Conservation (phyloP, 495 filamentous ascomycete genomes). For the Penicillium canariense region DNA sequence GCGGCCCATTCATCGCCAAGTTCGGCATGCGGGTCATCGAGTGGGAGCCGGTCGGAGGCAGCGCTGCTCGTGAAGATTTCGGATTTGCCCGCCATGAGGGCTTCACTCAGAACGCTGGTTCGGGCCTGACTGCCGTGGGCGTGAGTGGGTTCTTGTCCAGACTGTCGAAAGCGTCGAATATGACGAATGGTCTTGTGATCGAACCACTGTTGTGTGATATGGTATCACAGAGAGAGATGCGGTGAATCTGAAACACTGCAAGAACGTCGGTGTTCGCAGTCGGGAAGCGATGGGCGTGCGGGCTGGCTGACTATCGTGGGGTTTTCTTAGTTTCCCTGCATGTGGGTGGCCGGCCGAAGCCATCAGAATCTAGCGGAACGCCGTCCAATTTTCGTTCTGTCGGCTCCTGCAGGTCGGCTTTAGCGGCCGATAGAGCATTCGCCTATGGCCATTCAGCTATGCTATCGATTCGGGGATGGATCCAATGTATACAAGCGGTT, state of each 20-base stretch:
- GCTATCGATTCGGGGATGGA: too few relatives aligned
- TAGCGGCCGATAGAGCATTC: neutral
- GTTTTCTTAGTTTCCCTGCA: neutral
- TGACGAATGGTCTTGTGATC: neutral
- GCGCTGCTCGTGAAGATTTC: too few relatives aligned
- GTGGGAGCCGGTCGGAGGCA: neutral
- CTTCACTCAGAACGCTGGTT: neutral
- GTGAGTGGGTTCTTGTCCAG: neutral
- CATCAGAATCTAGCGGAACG: neutral
- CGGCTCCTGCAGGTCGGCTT: neutral
- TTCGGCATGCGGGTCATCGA: too few relatives aligned
- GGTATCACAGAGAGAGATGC: neutral
- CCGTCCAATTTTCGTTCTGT: neutral
- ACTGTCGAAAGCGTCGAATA: neutral
- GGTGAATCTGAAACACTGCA: neutral
- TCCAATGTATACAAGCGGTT: too few relatives aligned
- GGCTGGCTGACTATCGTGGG: neutral
- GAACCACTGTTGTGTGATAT: neutral
- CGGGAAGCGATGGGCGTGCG: neutral
- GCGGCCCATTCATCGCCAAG: conserved; percentile 21
- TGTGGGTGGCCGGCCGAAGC: neutral
- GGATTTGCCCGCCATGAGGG: too few relatives aligned
- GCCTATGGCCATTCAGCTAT: too few relatives aligned
- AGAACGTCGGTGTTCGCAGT: neutral
- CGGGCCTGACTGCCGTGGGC: neutral